These are phyloP conservation scores for Acanthamoeba triangularis DNA, from an alignment of 208 protist species.

Conservation along the genomic window DNA sequence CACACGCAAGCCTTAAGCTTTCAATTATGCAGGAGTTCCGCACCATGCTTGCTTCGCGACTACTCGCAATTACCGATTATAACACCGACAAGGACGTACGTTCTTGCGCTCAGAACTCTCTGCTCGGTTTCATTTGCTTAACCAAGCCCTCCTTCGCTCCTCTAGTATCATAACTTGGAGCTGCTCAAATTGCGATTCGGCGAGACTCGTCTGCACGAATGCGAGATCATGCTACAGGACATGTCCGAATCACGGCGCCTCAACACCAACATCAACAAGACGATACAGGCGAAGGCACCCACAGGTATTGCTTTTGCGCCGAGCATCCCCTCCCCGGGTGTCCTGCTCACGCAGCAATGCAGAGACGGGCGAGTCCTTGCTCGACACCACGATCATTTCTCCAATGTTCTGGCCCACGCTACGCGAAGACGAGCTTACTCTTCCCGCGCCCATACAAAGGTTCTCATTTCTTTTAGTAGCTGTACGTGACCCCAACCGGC, in stretches of 20 bases:
- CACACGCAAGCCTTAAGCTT: not conserved
- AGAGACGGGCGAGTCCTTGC: not conserved
- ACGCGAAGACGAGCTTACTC: slow-evolving; percentile 54
- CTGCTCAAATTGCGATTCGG: slow-evolving; percentile 70
- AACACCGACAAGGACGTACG: slow-evolving; percentile 68
- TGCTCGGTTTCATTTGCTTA: not conserved
- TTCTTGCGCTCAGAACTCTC: not conserved
- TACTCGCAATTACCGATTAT: slow-evolving; percentile 46
- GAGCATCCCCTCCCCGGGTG: not conserved
- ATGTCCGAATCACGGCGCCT: slow-evolving; percentile 37
- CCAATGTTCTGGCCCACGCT: slow-evolving; percentile 63
- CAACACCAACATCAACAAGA: slow-evolving; percentile 53
- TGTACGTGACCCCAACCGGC: too few species aligned
- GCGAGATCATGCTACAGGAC: slow-evolving; percentile 71
- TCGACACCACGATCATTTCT: slow-evolving; percentile 69
- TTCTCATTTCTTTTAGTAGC: not conserved
- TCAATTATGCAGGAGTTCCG: slow-evolving; percentile 10
- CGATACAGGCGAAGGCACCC: not conserved
- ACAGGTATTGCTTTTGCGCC: not conserved
- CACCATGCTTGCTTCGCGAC: slow-evolving; percentile 34
- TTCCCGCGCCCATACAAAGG: slow-evolving; percentile 12
- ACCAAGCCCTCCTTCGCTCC: not conserved
- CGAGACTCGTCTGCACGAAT: slow-evolving; percentile 57
- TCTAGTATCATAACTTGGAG: slow-evolving; percentile 9
- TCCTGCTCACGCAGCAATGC: not conserved